Conservation (phyloP, 2,329 filamentous ascomycete species). For the Phymatotrichopsis omnivora region DNA sequence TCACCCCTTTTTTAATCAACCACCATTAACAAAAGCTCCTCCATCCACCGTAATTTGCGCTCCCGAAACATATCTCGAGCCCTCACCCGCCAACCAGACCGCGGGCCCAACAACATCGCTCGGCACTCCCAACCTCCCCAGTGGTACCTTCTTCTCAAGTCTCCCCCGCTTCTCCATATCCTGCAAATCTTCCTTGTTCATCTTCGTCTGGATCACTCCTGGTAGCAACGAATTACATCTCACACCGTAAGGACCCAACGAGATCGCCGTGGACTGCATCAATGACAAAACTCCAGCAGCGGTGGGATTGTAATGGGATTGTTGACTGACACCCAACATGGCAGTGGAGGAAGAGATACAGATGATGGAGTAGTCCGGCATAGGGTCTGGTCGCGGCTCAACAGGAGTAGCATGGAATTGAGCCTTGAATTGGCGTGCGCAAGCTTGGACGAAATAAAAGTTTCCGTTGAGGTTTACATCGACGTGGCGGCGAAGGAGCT, state of each 20-base stretch:
- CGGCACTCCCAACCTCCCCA: conserved; percentile 38
- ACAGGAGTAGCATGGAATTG: conserved; percentile 26
- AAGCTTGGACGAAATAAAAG: conserved; percentile 31
- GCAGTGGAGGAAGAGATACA: conserved; percentile 22
- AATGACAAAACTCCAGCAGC: conserved; percentile 24
- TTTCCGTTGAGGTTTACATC: conserved; percentile 31
- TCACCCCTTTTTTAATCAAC: too few species aligned
- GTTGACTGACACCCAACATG: conserved; percentile 17
- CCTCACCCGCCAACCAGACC: conserved; percentile 61
- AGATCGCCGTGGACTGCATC: conserved; percentile 23
- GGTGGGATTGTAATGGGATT: conserved; percentile 25
- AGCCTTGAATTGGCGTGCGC: conserved; percentile 30
- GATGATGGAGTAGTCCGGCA: conserved; percentile 28
- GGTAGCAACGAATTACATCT: conserved; percentile 25
- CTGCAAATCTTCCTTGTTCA: conserved; percentile 26
- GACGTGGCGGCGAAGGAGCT: conserved; percentile 26
- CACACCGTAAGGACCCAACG: conserved; percentile 26
- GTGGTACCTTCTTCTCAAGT: conserved; percentile 26
- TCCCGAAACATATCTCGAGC: conserved; percentile 44
- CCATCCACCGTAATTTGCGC: conserved; percentile 31
- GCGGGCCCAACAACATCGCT: conserved; percentile 81
- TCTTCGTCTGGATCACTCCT: conserved; percentile 27
- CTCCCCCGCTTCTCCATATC: conserved; percentile 26
- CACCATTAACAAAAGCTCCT: conserved; percentile 26
- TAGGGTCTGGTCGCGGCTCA: conserved; percentile 25